Conservation (phyloP, 257 asterid species). For the Forsythia suspensa region DNA sequence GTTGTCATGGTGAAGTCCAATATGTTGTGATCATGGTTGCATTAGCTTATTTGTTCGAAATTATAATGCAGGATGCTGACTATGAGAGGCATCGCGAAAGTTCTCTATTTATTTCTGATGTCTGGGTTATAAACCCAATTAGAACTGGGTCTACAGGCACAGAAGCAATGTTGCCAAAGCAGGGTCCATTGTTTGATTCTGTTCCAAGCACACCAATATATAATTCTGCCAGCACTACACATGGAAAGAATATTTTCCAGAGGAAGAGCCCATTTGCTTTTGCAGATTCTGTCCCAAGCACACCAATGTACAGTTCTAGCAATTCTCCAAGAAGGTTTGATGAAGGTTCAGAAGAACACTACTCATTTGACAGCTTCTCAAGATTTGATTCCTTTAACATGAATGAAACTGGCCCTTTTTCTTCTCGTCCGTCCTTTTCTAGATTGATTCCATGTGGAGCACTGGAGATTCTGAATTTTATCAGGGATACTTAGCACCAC, state of each 20-base stretch:
- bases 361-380: conserved; percentile 55
- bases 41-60: neutral
- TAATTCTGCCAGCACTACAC: conserved; percentile 36
- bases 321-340: conserved; percentile 55
- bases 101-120: conserved; percentile 62
- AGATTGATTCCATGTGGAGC: conserved; percentile 86
- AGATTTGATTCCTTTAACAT: conserved; percentile 65
- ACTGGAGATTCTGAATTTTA: conserved; percentile 70
- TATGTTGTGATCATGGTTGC: no score
- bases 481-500: conserved; percentile 56
- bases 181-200: conserved; percentile 67
- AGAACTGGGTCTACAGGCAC: conserved; percentile 51
- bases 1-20: neutral
- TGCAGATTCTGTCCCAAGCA: conserved; percentile 83
- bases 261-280: conserved; percentile 56
- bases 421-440: conserved; percentile 56
- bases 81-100: conserved; percentile 38
- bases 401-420: conserved; percentile 54
- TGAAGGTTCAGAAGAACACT: conserved; percentile 47
- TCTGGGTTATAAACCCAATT: conserved; percentile 81
- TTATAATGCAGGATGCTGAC: conserved; percentile 56
- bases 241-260: conserved; percentile 45
- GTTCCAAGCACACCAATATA: conserved; percentile 83
- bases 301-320: conserved; percentile 73
- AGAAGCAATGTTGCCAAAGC: conserved; percentile 44